Percentiles rank a stretch among this genome's conserved stretches.
Evolutionary conservation across 768 basidiomycete species (phyloP).

Genomic region (Baorangia bicolor): DNA sequence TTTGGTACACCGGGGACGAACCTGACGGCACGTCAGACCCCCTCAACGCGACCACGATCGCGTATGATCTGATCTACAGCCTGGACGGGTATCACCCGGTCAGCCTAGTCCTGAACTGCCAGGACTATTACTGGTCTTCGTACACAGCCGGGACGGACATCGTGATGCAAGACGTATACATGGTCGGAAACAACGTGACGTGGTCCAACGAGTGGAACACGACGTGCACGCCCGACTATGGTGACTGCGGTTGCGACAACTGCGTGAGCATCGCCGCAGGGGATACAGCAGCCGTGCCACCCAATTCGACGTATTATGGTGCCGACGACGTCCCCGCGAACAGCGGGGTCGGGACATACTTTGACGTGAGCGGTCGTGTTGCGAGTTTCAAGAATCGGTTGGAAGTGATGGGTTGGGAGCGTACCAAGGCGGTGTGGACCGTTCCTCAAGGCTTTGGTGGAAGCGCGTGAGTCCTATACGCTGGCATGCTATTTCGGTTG

Average conservation of each 20-base stretch:
- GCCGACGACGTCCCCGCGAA: constrained; percentile 22
- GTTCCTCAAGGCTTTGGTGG: constrained; percentile 77
- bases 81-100: constrained; percentile 69
- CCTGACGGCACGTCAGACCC: constrained; percentile 72
- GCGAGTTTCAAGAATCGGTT: constrained; percentile 61
- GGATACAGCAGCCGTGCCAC: constrained; percentile 28
- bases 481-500: neutral
- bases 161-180: constrained; percentile 61
- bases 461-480: constrained; percentile 22
- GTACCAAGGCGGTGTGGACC: constrained; percentile 71
- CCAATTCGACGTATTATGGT: constrained; percentile 22
- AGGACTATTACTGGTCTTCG: constrained; percentile 61
- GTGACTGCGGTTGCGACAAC: constrained; percentile 72
- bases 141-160: constrained; percentile 68
- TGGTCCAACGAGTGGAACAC: constrained; percentile 63
- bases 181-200: constrained; percentile 57
- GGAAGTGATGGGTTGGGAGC: constrained; percentile 64
- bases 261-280: constrained; percentile 50
- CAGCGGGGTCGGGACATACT: constrained; percentile 42
- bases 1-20: constrained; percentile 77
- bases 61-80: constrained; percentile 57
- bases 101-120: constrained; percentile 62
- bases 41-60: constrained; percentile 48
- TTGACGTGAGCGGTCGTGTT: constrained; percentile 67
- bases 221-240: constrained; percentile 60